Base-by-base conservation (phyloP, 495 filamentous ascomycete species). In the Elasticomyces elasticus region DNA sequence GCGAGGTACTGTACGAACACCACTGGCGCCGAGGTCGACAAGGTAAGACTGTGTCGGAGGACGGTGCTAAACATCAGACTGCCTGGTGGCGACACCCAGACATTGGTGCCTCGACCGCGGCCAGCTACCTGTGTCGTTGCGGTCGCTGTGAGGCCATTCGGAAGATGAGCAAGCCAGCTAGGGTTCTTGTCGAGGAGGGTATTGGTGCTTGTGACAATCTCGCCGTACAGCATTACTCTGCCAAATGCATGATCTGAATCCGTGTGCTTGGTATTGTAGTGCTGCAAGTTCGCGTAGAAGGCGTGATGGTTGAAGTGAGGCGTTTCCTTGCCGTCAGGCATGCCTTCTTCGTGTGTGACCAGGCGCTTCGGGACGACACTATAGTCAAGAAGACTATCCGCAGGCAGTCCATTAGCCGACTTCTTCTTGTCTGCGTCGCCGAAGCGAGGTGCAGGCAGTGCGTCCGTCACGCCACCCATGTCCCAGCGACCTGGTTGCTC, bases 151-250 rank as follows among this genome's bases (percentile, higher is more conserved):
- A 94, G 85, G 13, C 92, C 94, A 1, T 74, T 80, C 1, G 90
- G 87, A 1, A 97, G 74, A 41, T 75, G 79, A 30, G 81, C 77
- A 40, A 95, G 80, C 25, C 96, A 73, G 17, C 81, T 78, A 3
- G 78, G 77, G 65, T 98, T 98, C 86, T 92, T 95, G 65, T 97
- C 92, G 0, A 98, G 72, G n/a, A 97, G 75, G 1, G 90, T 94
- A 66, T 88, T 94, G 20, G 92, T 98, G 67, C 88, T 94, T 15
- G 92, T 96, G 37, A 97, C 74, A 3, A 94, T 87, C 66, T 95
- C 88, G 30, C 86, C 91, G 67, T 97, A 97, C 51, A 98, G 71
- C 5, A 96, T 66, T 42, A 78, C 73, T 12, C 83, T 74, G 5
- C 94, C 94, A 73, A 94, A 96, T 25, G 75, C 68, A 1, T 76